These are phyloP conservation scores for Schizosaccharomyces versatilis DNA, from an alignment of 1,139 yeast species.

Conservation along the genomic window DNA sequence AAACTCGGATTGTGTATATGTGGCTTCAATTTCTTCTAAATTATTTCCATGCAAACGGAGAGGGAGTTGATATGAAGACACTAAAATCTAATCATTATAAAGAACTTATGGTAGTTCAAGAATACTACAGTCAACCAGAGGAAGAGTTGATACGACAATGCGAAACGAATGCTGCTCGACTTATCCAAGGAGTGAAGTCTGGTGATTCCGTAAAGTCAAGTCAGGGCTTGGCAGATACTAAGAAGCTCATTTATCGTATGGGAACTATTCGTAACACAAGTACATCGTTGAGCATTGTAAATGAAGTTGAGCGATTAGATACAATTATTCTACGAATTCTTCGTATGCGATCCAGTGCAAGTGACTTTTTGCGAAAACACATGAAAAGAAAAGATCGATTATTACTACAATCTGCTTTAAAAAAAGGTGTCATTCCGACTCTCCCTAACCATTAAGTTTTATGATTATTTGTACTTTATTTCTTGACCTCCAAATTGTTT, in stretches of 20 bases:
- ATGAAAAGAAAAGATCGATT: neutral
- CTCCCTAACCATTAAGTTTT: neutral
- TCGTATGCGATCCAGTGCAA: neutral
- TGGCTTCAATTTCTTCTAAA: slow-evolving; percentile 51
- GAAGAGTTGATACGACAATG: slow-evolving; percentile 27
- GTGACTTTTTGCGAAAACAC: neutral
- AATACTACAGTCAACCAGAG: slow-evolving; percentile 18
- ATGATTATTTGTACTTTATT: neutral
- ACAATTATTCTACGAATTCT: neutral
- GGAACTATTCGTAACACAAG: neutral
- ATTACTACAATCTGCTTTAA: neutral
- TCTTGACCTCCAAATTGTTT: neutral
- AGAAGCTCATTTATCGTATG: neutral
- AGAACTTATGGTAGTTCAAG: slow-evolving; percentile 44
- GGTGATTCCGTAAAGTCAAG: neutral
- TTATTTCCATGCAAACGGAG: slow-evolving; percentile 63
- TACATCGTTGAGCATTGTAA: neutral
- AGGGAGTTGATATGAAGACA: slow-evolving; percentile 52
- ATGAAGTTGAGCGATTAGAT: neutral
- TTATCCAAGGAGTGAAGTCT: neutral
- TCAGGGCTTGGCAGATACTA: neutral
- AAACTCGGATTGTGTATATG: slow-evolving; percentile 45
- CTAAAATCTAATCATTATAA: slow-evolving; percentile 32
- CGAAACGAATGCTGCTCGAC: slow-evolving; percentile 18
- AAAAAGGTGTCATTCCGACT: neutral